Evolutionary conservation across 331 rosid species (phyloP).

Genomic region (Pyrus hybrid): DNA sequence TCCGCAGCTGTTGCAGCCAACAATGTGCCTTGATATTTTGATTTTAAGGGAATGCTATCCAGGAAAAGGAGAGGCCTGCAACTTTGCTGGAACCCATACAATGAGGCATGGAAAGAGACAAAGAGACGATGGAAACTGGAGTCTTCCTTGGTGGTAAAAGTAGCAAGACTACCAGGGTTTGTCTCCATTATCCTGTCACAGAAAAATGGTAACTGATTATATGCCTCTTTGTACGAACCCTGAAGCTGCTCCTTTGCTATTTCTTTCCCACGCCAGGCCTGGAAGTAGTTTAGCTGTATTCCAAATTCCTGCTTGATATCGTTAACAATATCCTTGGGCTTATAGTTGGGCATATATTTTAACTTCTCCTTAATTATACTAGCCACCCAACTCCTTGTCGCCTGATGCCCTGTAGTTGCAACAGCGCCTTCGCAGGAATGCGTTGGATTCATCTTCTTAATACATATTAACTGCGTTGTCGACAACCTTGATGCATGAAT

Average conservation of each 20-base stretch:
- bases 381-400: conserved; percentile 99
- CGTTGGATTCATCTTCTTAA: conserved; percentile 77
- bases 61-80: conserved; percentile 90
- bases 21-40: conserved; percentile 89
- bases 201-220: conserved; percentile 68
- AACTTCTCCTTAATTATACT: conserved; percentile 88
- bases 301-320: conserved; percentile 95
- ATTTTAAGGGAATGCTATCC: conserved; percentile 70
- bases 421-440: conserved; percentile 90
- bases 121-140: conserved; percentile 84
- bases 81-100: conserved; percentile 87
- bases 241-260: conserved; percentile 98
- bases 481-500: conserved; percentile 96
- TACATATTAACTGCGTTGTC: conserved; percentile 80
- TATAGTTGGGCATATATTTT: conserved; percentile 72
- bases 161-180: conserved; percentile 82
- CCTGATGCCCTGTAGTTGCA: conserved; percentile 95
- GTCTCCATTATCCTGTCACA: conserved; percentile 84
- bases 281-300: conserved; percentile 87
- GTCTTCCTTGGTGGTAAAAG: conserved; percentile 82
- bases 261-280: conserved; percentile 99
- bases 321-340: conserved; percentile 92
- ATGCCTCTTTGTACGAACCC: conserved; percentile 94
- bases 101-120: conserved; percentile 79
- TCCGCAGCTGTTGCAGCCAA: conserved; percentile 87